Evolutionary conservation across 1,284 basidiomycete genomes (phyloP), one percentile per base, ranked within the genome.

Genomic region (Cutaneotrichosporon mucoides): DNA sequence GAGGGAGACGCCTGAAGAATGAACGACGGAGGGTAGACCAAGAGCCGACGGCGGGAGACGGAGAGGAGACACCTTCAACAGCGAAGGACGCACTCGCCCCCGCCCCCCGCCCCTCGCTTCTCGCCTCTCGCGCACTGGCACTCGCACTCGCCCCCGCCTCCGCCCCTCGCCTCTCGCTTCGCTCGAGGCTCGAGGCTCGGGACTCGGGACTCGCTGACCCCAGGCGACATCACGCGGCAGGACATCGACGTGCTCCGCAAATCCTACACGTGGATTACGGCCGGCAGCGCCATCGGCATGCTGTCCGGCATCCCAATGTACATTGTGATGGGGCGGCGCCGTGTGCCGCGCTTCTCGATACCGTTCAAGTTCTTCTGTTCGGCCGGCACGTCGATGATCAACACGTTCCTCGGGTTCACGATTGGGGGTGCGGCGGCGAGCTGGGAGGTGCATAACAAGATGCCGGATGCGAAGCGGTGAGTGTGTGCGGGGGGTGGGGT

Each of bases 221-320:
- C 61, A 71, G 73, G 73, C 43, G 70, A 72, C 54, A 71, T 75
- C 35, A 59, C 64, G 0, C 68, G 66, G 41, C 48, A 51, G 4
- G 73, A 75, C 60, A 57, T 75, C n/a, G 66, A 73, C 37, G 46
- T 70, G 7, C 59, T 75, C 15, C 65, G 66, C 41, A 60, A 60
- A 15, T 63, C 66, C 4, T 72, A 71, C 58, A 65, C 56, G 58
- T 62, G 63, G 56, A 70, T 75, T 57, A 57, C 66, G 16, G 43
- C 59, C 34, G 44, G 57, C 38, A 53, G 63, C 5, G 37, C 60
- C n/a, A 59, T 55, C n/a, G 69, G 69, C n/a, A 35, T 59, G 8
- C 41, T 54, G 5, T 15, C 57, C 41, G 67, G 64, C 36, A 51
- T 69, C 4, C 69, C 69, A 7, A 61, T 65, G 10, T 71, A 51